A percentile compares a stretch with the other conserved stretches of the same genome.
Evolutionary conservation across 257 asterid species (phyloP).

Genomic region (Solanum clarkiae): DNA sequence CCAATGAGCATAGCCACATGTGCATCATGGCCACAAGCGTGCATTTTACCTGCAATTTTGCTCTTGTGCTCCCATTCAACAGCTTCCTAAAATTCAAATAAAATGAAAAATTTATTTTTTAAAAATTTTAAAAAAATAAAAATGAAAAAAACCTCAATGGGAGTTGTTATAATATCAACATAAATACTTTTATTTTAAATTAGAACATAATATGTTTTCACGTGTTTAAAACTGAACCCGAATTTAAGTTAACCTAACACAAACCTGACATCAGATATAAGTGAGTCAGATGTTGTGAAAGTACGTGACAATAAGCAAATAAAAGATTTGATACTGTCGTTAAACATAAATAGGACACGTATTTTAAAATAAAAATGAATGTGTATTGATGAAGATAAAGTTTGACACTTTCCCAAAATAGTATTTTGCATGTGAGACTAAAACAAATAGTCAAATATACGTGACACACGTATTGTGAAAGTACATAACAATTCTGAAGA

Average conservation of each 20-base stretch:
- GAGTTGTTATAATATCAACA: not conserved
- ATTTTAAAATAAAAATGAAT: not conserved
- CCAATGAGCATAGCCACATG: conserved; percentile 72
- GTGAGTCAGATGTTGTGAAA: not conserved
- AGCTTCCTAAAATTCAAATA: conserved; percentile 28
- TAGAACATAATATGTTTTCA: not conserved
- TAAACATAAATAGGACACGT: not conserved
- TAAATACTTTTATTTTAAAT: not conserved
- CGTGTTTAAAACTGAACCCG: not conserved
- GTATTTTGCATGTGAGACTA: not conserved
- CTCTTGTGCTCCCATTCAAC: conserved; percentile 73
- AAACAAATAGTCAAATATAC: not conserved
- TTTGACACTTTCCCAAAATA: not conserved
- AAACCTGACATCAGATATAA: not conserved
- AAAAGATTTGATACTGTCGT: not conserved
- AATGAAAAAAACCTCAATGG: not conserved
- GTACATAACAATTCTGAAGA: fast-evolving
- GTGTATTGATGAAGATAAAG: not conserved
- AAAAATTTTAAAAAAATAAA: not conserved
- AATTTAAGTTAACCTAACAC: too few species aligned
- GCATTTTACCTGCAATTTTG: conserved; percentile 56
- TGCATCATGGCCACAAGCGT: conserved; percentile 77
- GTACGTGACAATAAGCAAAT: fast-evolving
- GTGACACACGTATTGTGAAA: not conserved
- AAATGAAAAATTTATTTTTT: not conserved